Percentiles rank a stretch among this genome's conserved stretches.
Evolutionary conservation across 768 basidiomycete species (phyloP).

Genomic region (Cyathus striatus): DNA sequence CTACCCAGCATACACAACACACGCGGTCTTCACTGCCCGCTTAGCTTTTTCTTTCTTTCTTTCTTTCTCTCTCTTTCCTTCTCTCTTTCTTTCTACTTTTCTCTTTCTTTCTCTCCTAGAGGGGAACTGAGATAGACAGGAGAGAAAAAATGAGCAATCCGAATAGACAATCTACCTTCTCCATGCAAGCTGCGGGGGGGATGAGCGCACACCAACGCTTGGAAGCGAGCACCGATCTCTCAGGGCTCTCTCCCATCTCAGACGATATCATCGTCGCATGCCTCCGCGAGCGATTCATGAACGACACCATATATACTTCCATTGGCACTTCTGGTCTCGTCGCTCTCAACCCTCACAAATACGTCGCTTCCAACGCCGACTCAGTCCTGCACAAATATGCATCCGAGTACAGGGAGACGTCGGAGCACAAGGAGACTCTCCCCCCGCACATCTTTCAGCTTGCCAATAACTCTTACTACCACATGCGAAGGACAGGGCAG

Average conservation of each 20-base stretch:
- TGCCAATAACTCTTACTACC: constrained; percentile 90
- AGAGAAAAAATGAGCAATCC: too few relatives aligned
- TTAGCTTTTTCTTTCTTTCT: too few relatives aligned
- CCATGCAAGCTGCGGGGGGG: constrained; percentile 23
- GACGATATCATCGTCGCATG: constrained; percentile 85
- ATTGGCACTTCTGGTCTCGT: constrained; percentile 71
- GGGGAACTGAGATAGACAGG: too few relatives aligned
- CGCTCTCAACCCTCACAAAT: constrained; percentile 92
- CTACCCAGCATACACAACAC: too few relatives aligned
- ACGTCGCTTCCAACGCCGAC: constrained; percentile 79
- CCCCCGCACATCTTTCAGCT: constrained; percentile 92
- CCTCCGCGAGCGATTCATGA: constrained; percentile 82
- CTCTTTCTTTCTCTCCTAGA: too few relatives aligned
- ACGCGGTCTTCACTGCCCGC: too few relatives aligned
- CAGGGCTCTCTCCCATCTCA: constrained; percentile 57
- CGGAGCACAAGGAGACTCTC: constrained; percentile 50
- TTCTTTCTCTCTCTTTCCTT: too few relatives aligned
- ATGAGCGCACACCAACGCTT: constrained; percentile 57
- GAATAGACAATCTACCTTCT: constrained; percentile 28
- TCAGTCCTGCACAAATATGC: constrained; percentile 82
- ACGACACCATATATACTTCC: constrained; percentile 75
- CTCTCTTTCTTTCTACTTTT: too few relatives aligned
- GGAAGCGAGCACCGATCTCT: constrained; percentile 69
- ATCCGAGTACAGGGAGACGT: constrained; percentile 75
- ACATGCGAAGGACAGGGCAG: constrained; percentile 90